phyloP scores from a whole-genome alignment of 1,284 basidiomycete genomes.

The Vanrija pseudolonga region DNA sequence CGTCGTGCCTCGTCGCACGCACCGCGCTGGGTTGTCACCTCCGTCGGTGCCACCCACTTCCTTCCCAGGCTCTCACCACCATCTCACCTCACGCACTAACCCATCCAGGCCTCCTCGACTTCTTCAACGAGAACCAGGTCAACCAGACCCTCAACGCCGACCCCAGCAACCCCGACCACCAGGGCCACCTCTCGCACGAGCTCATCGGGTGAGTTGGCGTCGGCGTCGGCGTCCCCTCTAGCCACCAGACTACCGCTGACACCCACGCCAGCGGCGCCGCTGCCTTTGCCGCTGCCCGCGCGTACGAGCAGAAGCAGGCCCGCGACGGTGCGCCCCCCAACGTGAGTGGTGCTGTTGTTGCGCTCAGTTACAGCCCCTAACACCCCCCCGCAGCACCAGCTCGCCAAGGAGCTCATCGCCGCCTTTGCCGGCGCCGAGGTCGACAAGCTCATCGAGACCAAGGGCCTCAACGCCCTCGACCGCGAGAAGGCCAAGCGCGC shows the following conservation, averaged over 20 bases:
- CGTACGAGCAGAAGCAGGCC: slow-evolving; percentile 42
- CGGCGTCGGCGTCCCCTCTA: neutral
- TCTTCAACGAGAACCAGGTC: slow-evolving; percentile 9
- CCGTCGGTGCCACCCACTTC: too few species aligned
- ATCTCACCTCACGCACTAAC: neutral
- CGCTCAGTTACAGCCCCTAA: too few species aligned
- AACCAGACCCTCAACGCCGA: slow-evolving; percentile 22
- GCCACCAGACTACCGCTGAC: neutral
- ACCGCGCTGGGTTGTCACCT: too few species aligned
- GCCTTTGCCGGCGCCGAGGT: slow-evolving; percentile 47
- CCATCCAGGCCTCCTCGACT: slow-evolving; percentile 5
- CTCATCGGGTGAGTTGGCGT: slow-evolving; percentile 32
- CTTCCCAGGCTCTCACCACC: too few species aligned
- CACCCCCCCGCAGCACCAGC: slow-evolving; percentile 17
- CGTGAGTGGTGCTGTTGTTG: neutral
- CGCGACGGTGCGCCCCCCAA: slow-evolving; percentile 37
- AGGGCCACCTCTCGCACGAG: slow-evolving; percentile 40
- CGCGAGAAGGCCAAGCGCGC: slow-evolving; percentile 42
- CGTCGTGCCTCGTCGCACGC: too few species aligned
- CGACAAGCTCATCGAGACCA: slow-evolving; percentile 48
- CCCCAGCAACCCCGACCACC: slow-evolving; percentile 38
- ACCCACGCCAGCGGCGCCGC: slow-evolving; percentile 38
- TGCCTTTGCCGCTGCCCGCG: slow-evolving; percentile 41
- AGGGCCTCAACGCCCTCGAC: slow-evolving; percentile 42
- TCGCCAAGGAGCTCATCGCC: slow-evolving; percentile 47